phyloP scores from a whole-genome alignment of 305 asterid genomes.

The Fraxinus paxiana region DNA sequence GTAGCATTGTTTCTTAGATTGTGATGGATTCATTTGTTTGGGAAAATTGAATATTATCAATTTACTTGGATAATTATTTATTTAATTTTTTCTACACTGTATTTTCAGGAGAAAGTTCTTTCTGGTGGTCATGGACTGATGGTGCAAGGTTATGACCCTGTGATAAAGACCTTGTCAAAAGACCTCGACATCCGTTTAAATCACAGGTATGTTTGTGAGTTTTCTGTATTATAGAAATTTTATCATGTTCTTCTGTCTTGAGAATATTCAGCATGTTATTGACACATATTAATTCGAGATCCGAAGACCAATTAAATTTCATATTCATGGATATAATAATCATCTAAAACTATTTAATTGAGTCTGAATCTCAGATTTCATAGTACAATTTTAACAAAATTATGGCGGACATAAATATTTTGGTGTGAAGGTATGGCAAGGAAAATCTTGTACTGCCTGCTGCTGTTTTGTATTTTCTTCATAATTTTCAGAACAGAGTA shows the following conservation, averaged over 20 bases:
- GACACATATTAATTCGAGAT: background rate
- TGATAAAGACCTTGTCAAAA: conserved; percentile 64
- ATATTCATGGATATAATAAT: background rate
- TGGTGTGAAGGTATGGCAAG: conserved; percentile 3
- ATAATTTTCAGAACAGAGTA: background rate
- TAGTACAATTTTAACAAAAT: background rate
- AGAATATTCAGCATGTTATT: background rate
- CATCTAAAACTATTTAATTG: conserved; percentile 14
- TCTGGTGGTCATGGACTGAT: conserved; percentile 98
- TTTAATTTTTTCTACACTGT: conserved; percentile 18
- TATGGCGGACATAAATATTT: background rate
- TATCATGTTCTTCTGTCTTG: background rate
- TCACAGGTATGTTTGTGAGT: conserved; percentile 57
- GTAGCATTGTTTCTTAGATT: background rate
- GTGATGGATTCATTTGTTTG: background rate
- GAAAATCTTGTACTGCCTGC: conserved; percentile 2
- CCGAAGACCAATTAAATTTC: background rate
- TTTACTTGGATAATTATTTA: conserved; percentile 19
- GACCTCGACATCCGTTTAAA: conserved; percentile 78
- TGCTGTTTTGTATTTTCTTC: conserved; percentile 3
- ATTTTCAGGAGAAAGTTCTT: conserved; percentile 81
- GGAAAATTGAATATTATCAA: background rate
- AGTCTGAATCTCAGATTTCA: background rate
- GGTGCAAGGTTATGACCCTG: conserved; percentile 94
- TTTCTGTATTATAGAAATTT: background rate